Evolutionary conservation across 2,329 filamentous ascomycete species (phyloP), one percentile per base, ranked within the genome.

Genomic region (Pyrenochaeta sp.): DNA sequence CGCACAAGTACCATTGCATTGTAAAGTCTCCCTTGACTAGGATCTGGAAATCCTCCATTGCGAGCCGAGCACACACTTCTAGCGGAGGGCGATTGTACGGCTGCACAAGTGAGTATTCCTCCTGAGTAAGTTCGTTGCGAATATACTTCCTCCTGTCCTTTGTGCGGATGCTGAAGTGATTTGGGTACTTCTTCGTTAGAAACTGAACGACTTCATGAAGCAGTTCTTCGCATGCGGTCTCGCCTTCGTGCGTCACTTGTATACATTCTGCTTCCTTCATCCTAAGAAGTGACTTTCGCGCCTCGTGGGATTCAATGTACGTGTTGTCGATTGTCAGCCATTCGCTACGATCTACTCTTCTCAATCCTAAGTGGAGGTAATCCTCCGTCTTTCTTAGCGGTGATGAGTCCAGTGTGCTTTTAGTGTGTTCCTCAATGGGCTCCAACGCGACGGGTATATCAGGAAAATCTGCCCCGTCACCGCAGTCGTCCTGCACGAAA

Each of bases 31-130:
- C 66, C 60, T 78, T 78, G 57, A 81, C 73, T 37, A 85, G 62
- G 37, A 86, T 75, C 49, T 79, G 84, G 55, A 85, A 78, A 58
- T 86, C 84, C 65, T 85, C 83, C 79, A 81, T 81, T 1, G 80
- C 79, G 19, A 86, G 69, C 47, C 82, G 75, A 0, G 82, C 83
- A 9, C 81, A 81, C 13, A 81, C 72, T 57, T 85, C 84, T n/a
- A 85, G 69, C 1, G 83, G 81, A 47, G 81, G 77, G 6, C 75
- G 65, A 28, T 72, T 69, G 30, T 71, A 75, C 2, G 72, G 66
- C 3, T 65, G 69, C 1, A 75, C 74, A 34, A 84, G 71, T 0
- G 68, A 59, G 58, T 81, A 84, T 15, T 71, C 75, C 50, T 85
- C 82, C 12, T 72, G 71, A 0, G 79, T 83, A 46, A 81, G 70